Evolutionary conservation across 2,329 filamentous ascomycete genomes (phyloP), one percentile per base, ranked within the genome.

Genomic region (Aspergillus cejpii): DNA sequence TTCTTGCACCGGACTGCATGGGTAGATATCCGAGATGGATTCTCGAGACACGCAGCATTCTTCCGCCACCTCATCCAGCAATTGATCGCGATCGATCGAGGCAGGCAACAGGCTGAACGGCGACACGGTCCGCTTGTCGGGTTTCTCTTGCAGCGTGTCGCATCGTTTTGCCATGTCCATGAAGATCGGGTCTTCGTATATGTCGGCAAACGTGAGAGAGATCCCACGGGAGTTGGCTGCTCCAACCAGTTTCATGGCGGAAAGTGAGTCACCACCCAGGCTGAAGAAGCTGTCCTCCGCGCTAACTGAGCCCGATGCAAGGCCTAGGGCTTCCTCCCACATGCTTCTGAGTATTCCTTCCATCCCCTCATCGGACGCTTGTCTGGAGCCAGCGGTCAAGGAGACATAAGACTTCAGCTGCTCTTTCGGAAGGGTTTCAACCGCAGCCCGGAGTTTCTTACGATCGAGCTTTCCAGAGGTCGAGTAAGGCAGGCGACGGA

Each of bases 211-310:
- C 8, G 62, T 68, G 7, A 74, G 57, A 1, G 60, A 50, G 10
- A 73, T 58, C 3, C 67, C 68, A 21, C 64, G 60, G 3, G 64
- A 62, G 5, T 68, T 62, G 20, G 67, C 65, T 26, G 65, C 65
- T 3, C 64, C 63, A 29, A 73, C 71, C 1, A 74, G 62, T 23
- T 65, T 67, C 69, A 74, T 74, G 3, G 71, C 71, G 15, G 66
- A 65, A 47, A 74, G 67, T 0, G 71, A 74, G 45, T 74, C 72
- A 20, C 72, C 72, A 21, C 72, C 72, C 3, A 72, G 57, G 1
- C 65, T 63, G 50, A 74, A 73, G 55, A 74, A 74, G 39, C 63
- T 71, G 37, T 73, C 71, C 39, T 72, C 66, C 1, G 61, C 62
- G 6, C 65, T 67, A 24, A 74, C 62, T 15, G 66, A 64, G 4